Percentiles rank a stretch among this genome's conserved stretches.
Evolutionary conservation across 805 yeast species (phyloP).

Genomic region (Lipomyces japonicus): DNA sequence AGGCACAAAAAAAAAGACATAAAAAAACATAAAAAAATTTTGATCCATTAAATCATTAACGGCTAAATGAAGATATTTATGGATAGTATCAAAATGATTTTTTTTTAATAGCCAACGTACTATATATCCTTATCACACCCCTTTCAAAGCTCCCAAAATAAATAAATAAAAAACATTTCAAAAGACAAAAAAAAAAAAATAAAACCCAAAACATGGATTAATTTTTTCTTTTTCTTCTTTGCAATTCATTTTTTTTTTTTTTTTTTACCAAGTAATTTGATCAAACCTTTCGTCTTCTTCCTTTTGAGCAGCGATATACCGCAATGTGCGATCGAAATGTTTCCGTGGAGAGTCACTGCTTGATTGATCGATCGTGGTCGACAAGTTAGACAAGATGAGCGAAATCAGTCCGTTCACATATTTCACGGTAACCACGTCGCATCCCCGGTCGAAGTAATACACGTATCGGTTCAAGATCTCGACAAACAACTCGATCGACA

Average conservation of each 20-base stretch:
- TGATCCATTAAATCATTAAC: no score
- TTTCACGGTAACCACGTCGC: constrained; percentile 59
- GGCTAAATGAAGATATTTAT: no score
- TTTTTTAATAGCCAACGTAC: not conserved
- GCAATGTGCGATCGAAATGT: constrained; percentile 69
- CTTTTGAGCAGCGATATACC: constrained; percentile 65
- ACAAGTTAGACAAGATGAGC: constrained; percentile 49
- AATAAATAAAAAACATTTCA: not conserved
- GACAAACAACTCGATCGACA: constrained; percentile 75
- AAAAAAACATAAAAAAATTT: no score
- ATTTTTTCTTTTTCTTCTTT: not conserved
- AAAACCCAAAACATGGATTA: not conserved
- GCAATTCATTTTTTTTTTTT: not conserved
- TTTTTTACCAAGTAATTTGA: constrained; percentile 23
- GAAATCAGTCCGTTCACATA: constrained; percentile 85
- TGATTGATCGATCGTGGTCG: constrained; percentile 27
- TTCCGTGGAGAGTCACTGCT: constrained; percentile 43
- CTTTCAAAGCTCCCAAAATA: not conserved
- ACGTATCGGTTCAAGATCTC: constrained; percentile 85
- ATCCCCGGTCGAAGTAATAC: constrained; percentile 80
- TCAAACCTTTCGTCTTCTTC: constrained; percentile 60
- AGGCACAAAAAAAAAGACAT: no score
- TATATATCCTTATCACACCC: not conserved
- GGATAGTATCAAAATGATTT: no score
- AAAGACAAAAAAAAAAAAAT: not conserved